Base-by-base conservation (phyloP, 176 grass and related monocot genomes). In the Olyra latifolia region DNA sequence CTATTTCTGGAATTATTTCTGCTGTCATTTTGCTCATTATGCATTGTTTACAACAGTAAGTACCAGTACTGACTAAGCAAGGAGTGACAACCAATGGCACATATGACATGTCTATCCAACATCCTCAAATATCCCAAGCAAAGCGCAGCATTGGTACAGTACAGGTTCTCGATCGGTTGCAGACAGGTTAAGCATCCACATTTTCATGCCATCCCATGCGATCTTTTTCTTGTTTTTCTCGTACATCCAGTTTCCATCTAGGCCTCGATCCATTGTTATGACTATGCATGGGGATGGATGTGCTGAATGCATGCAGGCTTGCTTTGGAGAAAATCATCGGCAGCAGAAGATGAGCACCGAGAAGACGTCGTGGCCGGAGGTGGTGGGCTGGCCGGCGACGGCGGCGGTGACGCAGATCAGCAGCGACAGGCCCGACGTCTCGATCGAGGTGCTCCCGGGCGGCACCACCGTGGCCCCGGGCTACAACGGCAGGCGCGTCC, bases 291-390 rank as follows among this genome's bases (percentile, higher is more conserved):
- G 7, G n/a, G n/a, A 54, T 54, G 0, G 8, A 54, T 54, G 2
- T 8, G n/a, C n/a, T n/a, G n/a, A n/a, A n/a, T n/a, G n/a, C 5
- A n/a, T 54, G 52, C 20, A 54, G 52, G 52, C 1, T 9, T 1
- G n/a, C n/a, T n/a, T n/a, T n/a, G 20, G 52, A n/a, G 52, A 19
- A 6, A 23, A 14, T 12, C 44, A 45, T 4, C 4, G 0, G n/a
- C n/a, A n/a, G 20, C n/a, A 6, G 20, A 24, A 22, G 2, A 67
- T 44, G 64, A 67, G 67, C 67, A 15, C 5, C 1, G 19, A 41
- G 6, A 70, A 48, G 67, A 4, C 42, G 66, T 70, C 67, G 43
- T 70, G 43, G 67, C 66, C 66, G 42, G 66, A 47, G 66, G 42
- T 70, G 16, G 69, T 52, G 25, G 16, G 46, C 15, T 42, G 46